Evolutionary conservation across 1,284 basidiomycete genomes (phyloP).

Genomic region (Chiua sp.): DNA sequence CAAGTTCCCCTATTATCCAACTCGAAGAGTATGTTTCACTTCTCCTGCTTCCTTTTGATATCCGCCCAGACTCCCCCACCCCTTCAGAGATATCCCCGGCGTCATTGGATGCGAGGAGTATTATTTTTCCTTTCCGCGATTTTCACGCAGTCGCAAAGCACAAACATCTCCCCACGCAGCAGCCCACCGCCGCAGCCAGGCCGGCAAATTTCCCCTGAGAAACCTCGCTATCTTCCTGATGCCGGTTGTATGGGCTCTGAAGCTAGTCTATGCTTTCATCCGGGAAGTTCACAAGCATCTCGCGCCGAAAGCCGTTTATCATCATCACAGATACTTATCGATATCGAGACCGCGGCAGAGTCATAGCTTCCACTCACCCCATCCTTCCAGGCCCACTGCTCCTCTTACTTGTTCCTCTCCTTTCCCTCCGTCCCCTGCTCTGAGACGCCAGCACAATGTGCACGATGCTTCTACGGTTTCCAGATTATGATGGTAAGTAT

Average conservation of each 20-base stretch:
- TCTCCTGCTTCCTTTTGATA: slow-evolving; percentile 66
- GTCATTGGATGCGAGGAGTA: slow-evolving; percentile 62
- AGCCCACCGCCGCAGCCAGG: slow-evolving; percentile 38
- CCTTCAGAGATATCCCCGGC: slow-evolving; percentile 53
- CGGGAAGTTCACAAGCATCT: slow-evolving; percentile 38
- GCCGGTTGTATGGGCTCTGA: slow-evolving; percentile 26
- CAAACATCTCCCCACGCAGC: slow-evolving; percentile 47
- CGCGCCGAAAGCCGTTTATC: slow-evolving; percentile 35
- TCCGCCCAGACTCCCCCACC: slow-evolving; percentile 59
- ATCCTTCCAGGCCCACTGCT: no score
- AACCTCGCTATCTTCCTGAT: slow-evolving; percentile 36
- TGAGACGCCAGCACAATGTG: no score
- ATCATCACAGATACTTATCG: slow-evolving; percentile 36
- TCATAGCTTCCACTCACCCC: slow-evolving; percentile 21
- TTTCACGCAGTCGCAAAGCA: slow-evolving; percentile 59
- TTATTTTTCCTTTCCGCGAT: slow-evolving; percentile 86
- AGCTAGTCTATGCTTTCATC: slow-evolving; percentile 28
- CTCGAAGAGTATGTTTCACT: slow-evolving; percentile 62
- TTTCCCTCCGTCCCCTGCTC: no score
- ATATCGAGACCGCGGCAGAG: slow-evolving; percentile 31
- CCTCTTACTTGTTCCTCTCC: no score
- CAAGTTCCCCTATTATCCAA: slow-evolving; percentile 46
- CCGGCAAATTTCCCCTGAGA: slow-evolving; percentile 41
- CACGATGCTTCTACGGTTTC: no score
- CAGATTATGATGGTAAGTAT: no score